Evolutionary conservation across 2,329 filamentous ascomycete species (phyloP).

Genomic region (Pseudopyricularia javanii): DNA sequence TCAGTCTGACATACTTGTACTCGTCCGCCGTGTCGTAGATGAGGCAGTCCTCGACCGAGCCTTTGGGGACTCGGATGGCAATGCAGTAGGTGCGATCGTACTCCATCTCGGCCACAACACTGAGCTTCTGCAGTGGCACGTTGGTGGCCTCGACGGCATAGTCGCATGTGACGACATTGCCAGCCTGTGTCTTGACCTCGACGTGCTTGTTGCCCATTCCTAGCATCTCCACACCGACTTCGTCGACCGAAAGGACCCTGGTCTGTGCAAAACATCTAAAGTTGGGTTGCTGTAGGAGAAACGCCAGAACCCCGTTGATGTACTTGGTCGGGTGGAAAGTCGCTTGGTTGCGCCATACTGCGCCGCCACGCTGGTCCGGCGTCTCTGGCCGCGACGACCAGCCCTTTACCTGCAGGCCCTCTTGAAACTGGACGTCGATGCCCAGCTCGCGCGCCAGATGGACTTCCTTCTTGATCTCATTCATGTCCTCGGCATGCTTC

Average conservation of each 20-base stretch:
- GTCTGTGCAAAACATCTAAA: conserved; percentile 41
- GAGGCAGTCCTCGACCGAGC: conserved; percentile 37
- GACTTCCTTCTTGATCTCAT: conserved; percentile 30
- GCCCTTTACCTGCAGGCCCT: conserved; percentile 32
- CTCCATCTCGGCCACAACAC: conserved; percentile 37
- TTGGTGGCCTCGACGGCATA: conserved; percentile 40
- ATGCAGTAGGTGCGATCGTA: conserved; percentile 44
- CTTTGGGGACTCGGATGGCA: conserved; percentile 38
- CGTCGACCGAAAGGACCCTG: conserved; percentile 30
- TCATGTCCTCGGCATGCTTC: conserved; percentile 30
- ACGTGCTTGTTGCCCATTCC: conserved; percentile 31
- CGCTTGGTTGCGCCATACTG: conserved; percentile 32
- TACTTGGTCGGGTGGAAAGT: conserved; percentile 47
- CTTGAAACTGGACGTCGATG: conserved; percentile 25
- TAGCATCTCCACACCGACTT: conserved; percentile 27
- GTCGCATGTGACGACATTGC: conserved; percentile 31
- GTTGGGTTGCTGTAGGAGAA: conserved; percentile 35
- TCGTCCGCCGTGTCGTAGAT: conserved; percentile 40
- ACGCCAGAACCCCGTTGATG: conserved; percentile 35
- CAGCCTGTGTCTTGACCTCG: conserved; percentile 29
- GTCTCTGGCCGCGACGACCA: conserved; percentile 28
- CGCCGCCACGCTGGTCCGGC: conserved; percentile 36
- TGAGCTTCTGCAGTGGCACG: conserved; percentile 42
- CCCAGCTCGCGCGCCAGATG: conserved; percentile 28
- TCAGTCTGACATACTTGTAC: conserved; percentile 44